These are phyloP conservation scores for Setomelanomma holmii DNA, from an alignment of 2,329 filamentous ascomycete genomes.

Conservation along the genomic window DNA sequence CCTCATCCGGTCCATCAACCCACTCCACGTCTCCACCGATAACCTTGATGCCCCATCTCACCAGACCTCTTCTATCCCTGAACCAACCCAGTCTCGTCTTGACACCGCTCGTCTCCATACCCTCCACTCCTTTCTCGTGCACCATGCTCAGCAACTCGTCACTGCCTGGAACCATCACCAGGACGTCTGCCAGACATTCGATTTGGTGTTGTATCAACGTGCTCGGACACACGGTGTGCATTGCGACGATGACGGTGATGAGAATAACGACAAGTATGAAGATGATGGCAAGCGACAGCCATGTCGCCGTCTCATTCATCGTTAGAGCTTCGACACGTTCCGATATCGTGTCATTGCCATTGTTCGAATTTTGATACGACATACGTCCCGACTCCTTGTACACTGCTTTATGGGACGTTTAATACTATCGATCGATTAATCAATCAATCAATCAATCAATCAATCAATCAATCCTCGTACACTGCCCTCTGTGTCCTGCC, in stretches of 20 bases:
- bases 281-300: conserved; percentile 13
- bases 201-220: conserved; percentile 4
- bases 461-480: conserved; percentile 2
- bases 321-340: conserved; percentile 9
- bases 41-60: conserved; percentile 23
- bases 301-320: conserved; percentile 13
- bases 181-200: conserved; percentile 14
- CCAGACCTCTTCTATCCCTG: conserved; percentile 6
- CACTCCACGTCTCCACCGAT: conserved; percentile 10
- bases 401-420: not conserved
- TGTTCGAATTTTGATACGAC: not conserved
- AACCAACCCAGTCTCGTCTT: conserved; percentile 23
- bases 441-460: too few species aligned
- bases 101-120: conserved; percentile 1
- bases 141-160: conserved; percentile 7
- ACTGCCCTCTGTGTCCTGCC: conserved; percentile 6
- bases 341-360: not conserved
- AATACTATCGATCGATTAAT: too few species aligned
- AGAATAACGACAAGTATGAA: conserved; percentile 13
- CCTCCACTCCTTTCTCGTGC: conserved; percentile 1
- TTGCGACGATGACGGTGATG: conserved; percentile 3
- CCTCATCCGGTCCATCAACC: conserved; percentile 5
- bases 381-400: not conserved
- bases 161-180: conserved; percentile 14
- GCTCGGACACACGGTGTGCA: conserved; percentile 8